Conservation (phyloP, 371 early-diverging fungal genomes). For the Dinochytrium kinnereticum region DNA sequence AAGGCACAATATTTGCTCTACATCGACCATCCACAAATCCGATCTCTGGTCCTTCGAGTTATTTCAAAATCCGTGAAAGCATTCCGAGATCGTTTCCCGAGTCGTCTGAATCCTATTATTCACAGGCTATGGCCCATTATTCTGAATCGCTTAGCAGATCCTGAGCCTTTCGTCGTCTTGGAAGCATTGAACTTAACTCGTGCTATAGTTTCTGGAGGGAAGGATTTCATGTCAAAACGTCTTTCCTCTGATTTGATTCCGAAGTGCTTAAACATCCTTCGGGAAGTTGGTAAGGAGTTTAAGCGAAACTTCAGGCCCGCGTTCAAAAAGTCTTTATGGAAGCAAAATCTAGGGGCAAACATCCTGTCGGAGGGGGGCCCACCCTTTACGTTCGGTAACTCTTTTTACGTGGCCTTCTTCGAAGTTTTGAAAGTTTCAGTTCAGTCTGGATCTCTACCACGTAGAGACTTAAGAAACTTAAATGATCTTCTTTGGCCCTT, state of each 20-base stretch:
- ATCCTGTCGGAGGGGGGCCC: neutral
- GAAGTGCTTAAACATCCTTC: neutral
- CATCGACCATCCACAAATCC: constrained; percentile 57
- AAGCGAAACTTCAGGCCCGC: neutral
- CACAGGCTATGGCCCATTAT: constrained; percentile 63
- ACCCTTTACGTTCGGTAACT: neutral
- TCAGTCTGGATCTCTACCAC: neutral
- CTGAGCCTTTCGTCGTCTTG: constrained; percentile 57
- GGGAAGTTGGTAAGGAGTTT: neutral
- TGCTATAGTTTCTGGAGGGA: constrained; percentile 4
- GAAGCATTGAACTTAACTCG: constrained; percentile 46
- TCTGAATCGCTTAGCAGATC: constrained; percentile 55
- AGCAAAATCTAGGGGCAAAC: neutral
- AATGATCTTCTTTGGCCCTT: constrained; percentile 2
- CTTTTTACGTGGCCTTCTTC: neutral
- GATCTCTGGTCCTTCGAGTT: constrained; percentile 54
- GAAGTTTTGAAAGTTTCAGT: neutral
- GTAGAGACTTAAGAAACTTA: neutral
- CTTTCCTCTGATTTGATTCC: neutral
- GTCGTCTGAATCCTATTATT: constrained; percentile 56
- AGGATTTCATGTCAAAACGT: constrained; percentile 6
- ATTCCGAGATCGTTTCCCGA: constrained; percentile 19
- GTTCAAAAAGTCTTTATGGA: neutral
- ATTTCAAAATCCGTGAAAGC: constrained; percentile 30
- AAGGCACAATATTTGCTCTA: constrained; percentile 55